Base-by-base conservation (phyloP, 2,329 filamentous ascomycete genomes). In the Ophiosphaerella narmari region DNA sequence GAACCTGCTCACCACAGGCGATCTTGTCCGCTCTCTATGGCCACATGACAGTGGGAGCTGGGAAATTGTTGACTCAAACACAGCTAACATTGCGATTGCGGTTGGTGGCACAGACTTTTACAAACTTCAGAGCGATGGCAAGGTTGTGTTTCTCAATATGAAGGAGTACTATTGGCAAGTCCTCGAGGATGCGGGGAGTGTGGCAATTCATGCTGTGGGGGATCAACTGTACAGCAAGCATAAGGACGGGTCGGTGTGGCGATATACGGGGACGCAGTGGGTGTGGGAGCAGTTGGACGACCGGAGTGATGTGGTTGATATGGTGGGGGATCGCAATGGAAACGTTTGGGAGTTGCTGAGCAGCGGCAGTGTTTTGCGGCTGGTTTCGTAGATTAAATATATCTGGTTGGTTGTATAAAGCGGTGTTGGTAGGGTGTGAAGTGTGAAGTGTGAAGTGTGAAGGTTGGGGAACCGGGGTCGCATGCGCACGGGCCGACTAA, bases 31-130 rank as follows among this genome's bases (percentile, higher is more conserved):
- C 11, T 57, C 55, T 2, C 24, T 46, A 4, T 68, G 59, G 57
- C 66, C 65, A 0, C 60, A 68, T 29, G 49, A 46, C 4, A 43
- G 38, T 12, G 48, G 39, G 2, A 58, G 58, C 13, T 67, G 63
- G 62, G 50, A 57, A 12, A 50, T 64, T 33, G 63, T 69, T 21
- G 61, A 69, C 16, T n/a, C 37, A 1, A 65, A 66, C 39, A 21
- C 62, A 1, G 48, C 39, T 1, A 69, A 68, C 13, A 24, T 56
- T 7, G 57, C 48, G 3, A 67, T 69, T 23, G 59, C 63, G 5
- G 55, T 59, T 18, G 66, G 65, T 8, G 65, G 61, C 2, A 56
- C 66, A 3, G 60, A 67, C 8, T 65, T 69, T 45, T 69, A 67
- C 52, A 69, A 69, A 32, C 41, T 68, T 21, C 61, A 69, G 39